These are phyloP conservation scores for Pseudocercospora vitis DNA, from an alignment of 2,329 filamentous ascomycete species.

Conservation along the genomic window DNA sequence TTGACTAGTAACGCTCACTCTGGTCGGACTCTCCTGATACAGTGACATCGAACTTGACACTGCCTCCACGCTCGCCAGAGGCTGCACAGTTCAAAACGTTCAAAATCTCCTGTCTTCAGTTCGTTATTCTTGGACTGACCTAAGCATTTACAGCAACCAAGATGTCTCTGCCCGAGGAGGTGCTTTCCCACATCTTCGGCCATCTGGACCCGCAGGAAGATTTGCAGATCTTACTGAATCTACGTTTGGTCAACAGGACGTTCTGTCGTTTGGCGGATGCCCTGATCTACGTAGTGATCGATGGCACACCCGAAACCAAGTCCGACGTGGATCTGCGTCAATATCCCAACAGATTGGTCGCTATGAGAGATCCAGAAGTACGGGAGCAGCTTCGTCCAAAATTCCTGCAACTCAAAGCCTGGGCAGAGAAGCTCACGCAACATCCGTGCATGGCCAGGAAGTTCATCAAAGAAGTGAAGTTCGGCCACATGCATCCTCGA, in stretches of 20 bases:
- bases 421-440: not conserved
- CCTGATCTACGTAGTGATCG: not conserved
- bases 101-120: too few relatives aligned
- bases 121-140: too few relatives aligned
- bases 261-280: not conserved
- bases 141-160: too few relatives aligned
- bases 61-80: too few relatives aligned
- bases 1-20: too few relatives aligned
- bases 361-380: constrained; percentile 2
- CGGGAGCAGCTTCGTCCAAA: not conserved
- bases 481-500: constrained; percentile 1
- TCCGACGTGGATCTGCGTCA: not conserved
- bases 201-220: not conserved
- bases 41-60: too few relatives aligned
- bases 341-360: not conserved
- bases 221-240: not conserved
- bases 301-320: constrained; percentile 1
- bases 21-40: too few relatives aligned
- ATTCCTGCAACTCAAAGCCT: constrained; percentile 1
- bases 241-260: not conserved
- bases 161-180: not conserved
- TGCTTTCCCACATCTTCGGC: not conserved
- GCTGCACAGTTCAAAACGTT: too few relatives aligned
- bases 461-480: not conserved
- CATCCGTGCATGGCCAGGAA: not conserved